These are phyloP conservation scores for Chaetomium tenue DNA, from an alignment of 495 filamentous ascomycete genomes.

Conservation along the genomic window DNA sequence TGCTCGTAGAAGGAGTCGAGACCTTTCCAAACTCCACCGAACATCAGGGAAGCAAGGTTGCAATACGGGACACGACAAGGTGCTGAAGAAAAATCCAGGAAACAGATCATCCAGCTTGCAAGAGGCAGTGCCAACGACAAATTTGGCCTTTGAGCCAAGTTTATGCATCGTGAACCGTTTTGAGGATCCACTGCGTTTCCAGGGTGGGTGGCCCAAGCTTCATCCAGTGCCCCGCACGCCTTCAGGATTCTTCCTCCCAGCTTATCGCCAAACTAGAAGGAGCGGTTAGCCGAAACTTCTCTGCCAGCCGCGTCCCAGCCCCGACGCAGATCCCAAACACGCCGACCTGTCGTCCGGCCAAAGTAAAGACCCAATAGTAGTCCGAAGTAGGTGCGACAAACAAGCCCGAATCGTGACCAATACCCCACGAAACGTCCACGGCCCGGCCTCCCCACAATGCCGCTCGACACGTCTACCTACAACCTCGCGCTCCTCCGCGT, in stretches of 20 bases:
- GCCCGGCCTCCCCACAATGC: slow-evolving; percentile 56
- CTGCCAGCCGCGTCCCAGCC: not conserved
- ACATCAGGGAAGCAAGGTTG: too few species aligned
- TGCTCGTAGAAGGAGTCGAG: too few species aligned
- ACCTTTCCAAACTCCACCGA: too few species aligned
- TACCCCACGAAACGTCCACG: not conserved
- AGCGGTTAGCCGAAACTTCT: not conserved
- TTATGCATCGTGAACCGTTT: too few species aligned
- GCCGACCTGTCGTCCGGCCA: not conserved
- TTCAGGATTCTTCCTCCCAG: not conserved
- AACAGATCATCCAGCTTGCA: too few species aligned
- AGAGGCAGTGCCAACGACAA: too few species aligned
- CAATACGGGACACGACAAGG: too few species aligned
- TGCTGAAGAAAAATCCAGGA: too few species aligned
- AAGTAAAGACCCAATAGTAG: not conserved
- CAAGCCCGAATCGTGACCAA: not conserved
- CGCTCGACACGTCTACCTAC: slow-evolving; percentile 88
- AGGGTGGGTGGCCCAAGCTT: slow-evolving; percentile 20
- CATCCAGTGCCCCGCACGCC: slow-evolving; percentile 10
- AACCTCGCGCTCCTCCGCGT: slow-evolving; percentile 81
- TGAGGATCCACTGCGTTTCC: not conserved
- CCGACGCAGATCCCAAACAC: slow-evolving; percentile 12
- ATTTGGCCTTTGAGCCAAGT: too few species aligned
- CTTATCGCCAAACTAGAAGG: not conserved
- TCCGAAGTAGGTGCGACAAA: too few species aligned